These are phyloP conservation scores for Acacia confusa DNA, from an alignment of 306 rosid genomes.

Conservation along the genomic window DNA sequence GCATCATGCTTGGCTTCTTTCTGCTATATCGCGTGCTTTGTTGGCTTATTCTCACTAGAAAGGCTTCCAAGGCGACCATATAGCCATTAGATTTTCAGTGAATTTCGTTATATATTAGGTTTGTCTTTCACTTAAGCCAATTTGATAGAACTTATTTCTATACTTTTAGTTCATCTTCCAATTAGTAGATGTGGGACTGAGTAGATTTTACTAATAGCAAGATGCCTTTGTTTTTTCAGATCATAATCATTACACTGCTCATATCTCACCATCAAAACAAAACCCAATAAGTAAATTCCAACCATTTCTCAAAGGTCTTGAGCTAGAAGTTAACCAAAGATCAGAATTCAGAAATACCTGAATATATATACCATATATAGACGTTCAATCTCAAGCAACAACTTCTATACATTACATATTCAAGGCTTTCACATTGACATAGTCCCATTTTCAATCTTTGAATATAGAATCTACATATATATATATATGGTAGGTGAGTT, in stretches of 20 bases:
- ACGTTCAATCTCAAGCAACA: neutral
- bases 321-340: too few relatives aligned
- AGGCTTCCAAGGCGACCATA: constrained; percentile 60
- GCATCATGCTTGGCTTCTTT: constrained; percentile 75
- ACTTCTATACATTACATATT: neutral
- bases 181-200: too few relatives aligned
- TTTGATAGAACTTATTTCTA: too few relatives aligned
- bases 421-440: neutral
- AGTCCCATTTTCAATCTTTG: neutral
- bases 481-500: neutral
- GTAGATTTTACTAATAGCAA: neutral
- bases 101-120: too few relatives aligned
- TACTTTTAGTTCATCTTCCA: too few relatives aligned
- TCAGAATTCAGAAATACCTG: neutral
- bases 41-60: constrained; percentile 74
- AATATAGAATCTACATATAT: neutral
- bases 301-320: neutral
- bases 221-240: neutral
- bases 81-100: neutral
- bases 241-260: neutral
- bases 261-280: neutral
- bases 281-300: neutral
- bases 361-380: neutral
- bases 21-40: constrained; percentile 75
- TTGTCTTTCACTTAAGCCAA: too few relatives aligned